Evolutionary conservation across 148 eudicot species (phyloP), one percentile per base, ranked within the genome.

Genomic region (Amaranthus cruentus): DNA sequence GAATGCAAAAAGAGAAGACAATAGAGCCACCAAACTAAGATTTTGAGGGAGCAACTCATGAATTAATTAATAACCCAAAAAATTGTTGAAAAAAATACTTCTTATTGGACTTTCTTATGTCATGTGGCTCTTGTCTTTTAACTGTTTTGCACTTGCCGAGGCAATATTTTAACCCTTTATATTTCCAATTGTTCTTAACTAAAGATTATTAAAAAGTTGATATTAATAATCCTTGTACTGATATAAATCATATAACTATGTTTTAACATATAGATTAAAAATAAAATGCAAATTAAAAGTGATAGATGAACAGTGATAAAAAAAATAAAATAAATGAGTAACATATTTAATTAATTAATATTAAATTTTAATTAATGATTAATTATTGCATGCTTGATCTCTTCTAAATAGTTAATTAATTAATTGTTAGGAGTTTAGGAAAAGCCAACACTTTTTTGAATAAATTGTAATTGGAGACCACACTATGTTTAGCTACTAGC

Each of bases 1-100:
- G 79, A 80, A 86, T 85, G 84, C 47, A 78, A 77, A 28, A 81
- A 81, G 73, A 75, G 77, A 75, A 38, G 72, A 83, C 83, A 83
- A 70, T 74, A 70, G 83, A 82, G 81, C 80, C 85, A 75, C 79
- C 78, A 76, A 80, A 71, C 73, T 70, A 54, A 65, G 72, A 78
- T 81, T 80, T 79, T 55, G 54, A 69, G 76, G 76, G 73, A 28
- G 75, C 49, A 76, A 84, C 70, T 72, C 58, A 80, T 63, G 80
- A 72, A 62, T 69, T 79, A 79, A 80, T 63, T 80, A 72, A 58
- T 69, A 79, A 79, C 79, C 65, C 9, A 47, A 12, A 54, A 49
- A 12, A 69, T 6, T 2, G 46, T 1, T 6, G 9, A 28, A 60
- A 60, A 38, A 57, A 56, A 55, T 55, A 21, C 7, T 47, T 59